These are phyloP conservation scores for Geotrichum australiense DNA, from an alignment of 1,139 yeast species.

Conservation along the genomic window DNA sequence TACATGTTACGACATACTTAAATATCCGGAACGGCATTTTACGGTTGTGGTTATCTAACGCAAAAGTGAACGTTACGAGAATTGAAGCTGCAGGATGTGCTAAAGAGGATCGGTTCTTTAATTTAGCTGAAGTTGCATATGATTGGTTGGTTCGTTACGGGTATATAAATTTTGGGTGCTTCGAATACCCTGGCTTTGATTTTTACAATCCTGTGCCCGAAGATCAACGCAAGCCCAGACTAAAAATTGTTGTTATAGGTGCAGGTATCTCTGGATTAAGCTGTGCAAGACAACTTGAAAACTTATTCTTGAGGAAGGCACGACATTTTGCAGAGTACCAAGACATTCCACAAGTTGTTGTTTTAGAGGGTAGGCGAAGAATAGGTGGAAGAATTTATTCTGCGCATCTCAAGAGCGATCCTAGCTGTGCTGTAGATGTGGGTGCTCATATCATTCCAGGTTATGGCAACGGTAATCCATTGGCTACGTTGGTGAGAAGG, in stretches of 20 bases:
- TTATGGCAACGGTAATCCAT: conserved; percentile 39
- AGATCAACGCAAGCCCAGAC: conserved; percentile 31
- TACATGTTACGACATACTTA: conserved; percentile 38
- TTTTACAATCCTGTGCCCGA: conserved; percentile 19
- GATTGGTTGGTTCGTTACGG: conserved; percentile 40
- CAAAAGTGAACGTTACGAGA: conserved; percentile 36
- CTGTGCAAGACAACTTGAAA: conserved; percentile 39
- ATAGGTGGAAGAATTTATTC: conserved; percentile 41
- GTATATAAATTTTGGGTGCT: conserved; percentile 40
- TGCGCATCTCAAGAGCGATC: conserved; percentile 30
- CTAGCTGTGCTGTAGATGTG: conserved; percentile 32
- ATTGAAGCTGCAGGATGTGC: conserved; percentile 42
- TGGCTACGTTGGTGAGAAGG: conserved; percentile 35
- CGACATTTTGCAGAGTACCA: conserved; percentile 34
- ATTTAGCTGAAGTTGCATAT: conserved; percentile 38
- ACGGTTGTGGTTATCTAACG: conserved; percentile 39
- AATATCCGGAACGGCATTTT: conserved; percentile 39
- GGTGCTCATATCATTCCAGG: conserved; percentile 40
- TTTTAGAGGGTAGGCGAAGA: conserved; percentile 38
- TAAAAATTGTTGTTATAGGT: conserved; percentile 37
- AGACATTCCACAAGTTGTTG: conserved; percentile 36
- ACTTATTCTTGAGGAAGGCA: conserved; percentile 33
- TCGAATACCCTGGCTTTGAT: conserved; percentile 26
- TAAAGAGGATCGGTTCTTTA: conserved; percentile 36
- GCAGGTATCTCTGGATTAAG: conserved; percentile 41